Conservation (phyloP, 2,329 filamentous ascomycete species). For the Aciculosporium take region DNA sequence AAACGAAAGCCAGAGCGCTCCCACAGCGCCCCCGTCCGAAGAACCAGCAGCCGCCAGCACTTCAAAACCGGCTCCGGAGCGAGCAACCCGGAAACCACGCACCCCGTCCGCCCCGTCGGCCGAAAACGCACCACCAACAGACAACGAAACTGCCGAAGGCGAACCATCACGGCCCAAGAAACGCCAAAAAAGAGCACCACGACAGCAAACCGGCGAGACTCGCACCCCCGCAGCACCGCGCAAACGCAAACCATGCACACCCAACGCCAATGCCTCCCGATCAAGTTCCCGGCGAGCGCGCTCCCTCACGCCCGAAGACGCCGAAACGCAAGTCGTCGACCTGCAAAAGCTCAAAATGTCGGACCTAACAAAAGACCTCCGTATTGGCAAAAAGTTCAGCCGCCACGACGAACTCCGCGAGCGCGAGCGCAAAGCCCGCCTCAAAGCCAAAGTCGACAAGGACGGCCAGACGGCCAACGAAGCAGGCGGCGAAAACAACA, state of each 20-base stretch:
- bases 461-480: constrained; percentile 13
- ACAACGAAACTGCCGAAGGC: neutral
- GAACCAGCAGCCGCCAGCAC: constrained; percentile 6
- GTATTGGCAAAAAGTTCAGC: constrained; percentile 61
- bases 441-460: constrained; percentile 18
- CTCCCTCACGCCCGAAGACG: constrained; percentile 46
- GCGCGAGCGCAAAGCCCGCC: constrained; percentile 39
- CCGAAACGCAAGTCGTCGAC: constrained; percentile 49
- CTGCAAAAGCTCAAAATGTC: constrained; percentile 54
- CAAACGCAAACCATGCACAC: constrained; percentile 15
- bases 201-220: constrained; percentile 9
- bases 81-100: constrained; percentile 8
- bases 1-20: neutral
- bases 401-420: constrained; percentile 58
- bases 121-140: constrained; percentile 8
- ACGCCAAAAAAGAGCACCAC: constrained; percentile 18
- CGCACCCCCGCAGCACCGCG: constrained; percentile 10
- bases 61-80: constrained; percentile 3
- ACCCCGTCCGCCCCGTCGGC: constrained; percentile 8
- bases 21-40: neutral
- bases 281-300: constrained; percentile 24
- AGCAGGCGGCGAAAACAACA: constrained; percentile 6
- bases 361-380: constrained; percentile 54
- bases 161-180: constrained; percentile 15
- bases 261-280: constrained; percentile 11